These are phyloP conservation scores for Ilex aquifolium DNA, from an alignment of 257 asterid genomes.

Conservation along the genomic window DNA sequence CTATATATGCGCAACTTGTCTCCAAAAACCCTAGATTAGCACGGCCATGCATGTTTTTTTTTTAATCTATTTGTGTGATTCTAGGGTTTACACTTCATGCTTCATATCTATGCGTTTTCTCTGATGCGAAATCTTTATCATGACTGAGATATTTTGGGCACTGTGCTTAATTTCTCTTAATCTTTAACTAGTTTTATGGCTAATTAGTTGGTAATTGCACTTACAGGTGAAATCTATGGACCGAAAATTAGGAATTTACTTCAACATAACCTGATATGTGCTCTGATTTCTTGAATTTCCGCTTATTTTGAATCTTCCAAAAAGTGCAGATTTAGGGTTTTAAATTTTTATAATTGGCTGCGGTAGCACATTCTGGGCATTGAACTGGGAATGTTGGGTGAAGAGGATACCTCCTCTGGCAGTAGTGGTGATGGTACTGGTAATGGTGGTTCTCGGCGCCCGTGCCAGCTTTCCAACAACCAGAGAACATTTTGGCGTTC, in stretches of 20 bases:
- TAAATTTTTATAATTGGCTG: background rate
- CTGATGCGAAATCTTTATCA: too few species aligned
- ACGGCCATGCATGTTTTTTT: too few species aligned
- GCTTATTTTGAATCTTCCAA: background rate
- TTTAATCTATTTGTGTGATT: background rate
- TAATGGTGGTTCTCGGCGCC: constrained; percentile 22
- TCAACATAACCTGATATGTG: background rate
- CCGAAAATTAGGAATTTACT: background rate
- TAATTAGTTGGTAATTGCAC: too few species aligned
- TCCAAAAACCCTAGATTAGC: background rate
- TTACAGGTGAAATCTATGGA: background rate
- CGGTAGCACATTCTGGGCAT: background rate
- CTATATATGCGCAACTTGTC: background rate
- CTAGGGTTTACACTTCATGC: background rate
- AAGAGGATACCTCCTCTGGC: constrained; percentile 30
- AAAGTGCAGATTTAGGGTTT: constrained; percentile 5
- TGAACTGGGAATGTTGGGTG: constrained; percentile 33
- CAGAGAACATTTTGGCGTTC: constrained; percentile 48
- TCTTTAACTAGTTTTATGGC: too few species aligned
- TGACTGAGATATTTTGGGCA: too few species aligned
- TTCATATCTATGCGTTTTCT: too few species aligned
- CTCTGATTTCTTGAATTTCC: background rate
- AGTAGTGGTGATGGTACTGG: constrained; percentile 15
- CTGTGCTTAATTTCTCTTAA: too few species aligned
- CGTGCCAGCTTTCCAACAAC: constrained; percentile 26